A percentile compares a stretch with the other conserved stretches of the same genome.
Evolutionary conservation across 805 yeast genomes (phyloP).

Genomic region (Ogataea haglerorum): DNA sequence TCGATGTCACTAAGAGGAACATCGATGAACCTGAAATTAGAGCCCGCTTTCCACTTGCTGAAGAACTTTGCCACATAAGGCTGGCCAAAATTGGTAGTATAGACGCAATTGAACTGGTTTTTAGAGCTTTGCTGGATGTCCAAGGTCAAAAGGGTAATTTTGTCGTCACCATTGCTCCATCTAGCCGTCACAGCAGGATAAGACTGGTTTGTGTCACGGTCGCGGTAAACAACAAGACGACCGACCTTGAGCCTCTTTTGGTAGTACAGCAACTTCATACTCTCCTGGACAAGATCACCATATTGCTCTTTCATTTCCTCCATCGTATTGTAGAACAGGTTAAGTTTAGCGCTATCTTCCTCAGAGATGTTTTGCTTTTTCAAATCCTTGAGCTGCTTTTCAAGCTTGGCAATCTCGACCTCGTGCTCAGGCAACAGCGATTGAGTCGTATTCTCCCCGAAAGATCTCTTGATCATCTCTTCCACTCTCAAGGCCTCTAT

Average conservation of each 20-base stretch:
- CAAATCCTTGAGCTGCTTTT: slow-evolving; percentile 38
- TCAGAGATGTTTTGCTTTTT: slow-evolving; percentile 37
- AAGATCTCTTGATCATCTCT: slow-evolving; percentile 95
- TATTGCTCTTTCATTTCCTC: slow-evolving; percentile 44
- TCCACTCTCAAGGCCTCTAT: slow-evolving; percentile 96
- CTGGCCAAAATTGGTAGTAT: slow-evolving; percentile 26
- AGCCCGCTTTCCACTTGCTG: slow-evolving; percentile 28
- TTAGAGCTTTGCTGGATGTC: slow-evolving; percentile 32
- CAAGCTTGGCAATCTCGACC: slow-evolving; percentile 53
- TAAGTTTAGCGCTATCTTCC: slow-evolving; percentile 40
- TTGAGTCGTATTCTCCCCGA: slow-evolving; percentile 87
- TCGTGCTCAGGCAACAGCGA: slow-evolving; percentile 84
- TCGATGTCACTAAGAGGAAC: slow-evolving; percentile 42
- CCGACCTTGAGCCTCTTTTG: slow-evolving; percentile 51
- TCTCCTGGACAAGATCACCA: slow-evolving; percentile 43
- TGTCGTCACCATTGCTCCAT: slow-evolving; percentile 33
- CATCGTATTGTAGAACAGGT: slow-evolving; percentile 42
- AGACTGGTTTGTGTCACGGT: slow-evolving; percentile 33
- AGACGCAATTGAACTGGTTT: slow-evolving; percentile 19
- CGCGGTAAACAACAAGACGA: slow-evolving; percentile 56
- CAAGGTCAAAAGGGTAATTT: slow-evolving; percentile 42
- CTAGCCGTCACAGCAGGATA: slow-evolving; percentile 55
- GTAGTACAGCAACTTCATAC: slow-evolving; percentile 46
- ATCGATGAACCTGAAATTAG: slow-evolving; percentile 29
- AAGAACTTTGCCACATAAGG: slow-evolving; percentile 36